These are phyloP conservation scores for Candida corydali DNA, from an alignment of 805 yeast species.

Conservation along the genomic window DNA sequence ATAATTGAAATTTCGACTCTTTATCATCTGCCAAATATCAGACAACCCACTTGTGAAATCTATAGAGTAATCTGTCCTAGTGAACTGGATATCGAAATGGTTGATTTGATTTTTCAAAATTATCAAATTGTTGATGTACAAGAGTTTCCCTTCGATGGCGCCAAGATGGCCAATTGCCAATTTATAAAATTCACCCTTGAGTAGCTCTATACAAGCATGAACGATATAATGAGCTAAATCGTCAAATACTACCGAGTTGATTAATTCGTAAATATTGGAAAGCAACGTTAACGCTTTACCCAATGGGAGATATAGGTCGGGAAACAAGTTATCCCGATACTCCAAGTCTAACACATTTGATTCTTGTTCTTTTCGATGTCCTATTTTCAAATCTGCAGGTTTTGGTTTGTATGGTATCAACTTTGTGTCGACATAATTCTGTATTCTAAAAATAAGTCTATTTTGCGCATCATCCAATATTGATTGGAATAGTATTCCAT, in stretches of 20 bases:
- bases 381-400: constrained; percentile 62
- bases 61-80: constrained; percentile 65
- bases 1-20: constrained; percentile 42
- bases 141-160: constrained; percentile 54
- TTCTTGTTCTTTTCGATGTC: constrained; percentile 25
- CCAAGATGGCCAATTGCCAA: constrained; percentile 46
- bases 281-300: constrained; percentile 63
- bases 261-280: constrained; percentile 74
- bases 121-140: constrained; percentile 67
- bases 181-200: constrained; percentile 49
- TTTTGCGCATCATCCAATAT: constrained; percentile 74
- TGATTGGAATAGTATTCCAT: constrained; percentile 63
- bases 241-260: constrained; percentile 76
- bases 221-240: constrained; percentile 85
- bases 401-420: constrained; percentile 65
- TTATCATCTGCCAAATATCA: constrained; percentile 37
- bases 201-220: constrained; percentile 66
- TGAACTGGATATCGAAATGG: constrained; percentile 76
- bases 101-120: constrained; percentile 64
- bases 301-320: constrained; percentile 66
- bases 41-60: constrained; percentile 74
- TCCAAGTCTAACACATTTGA: constrained; percentile 24
- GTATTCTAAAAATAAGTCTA: constrained; percentile 74
- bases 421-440: constrained; percentile 64
- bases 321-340: constrained; percentile 33